Base-by-base conservation (phyloP, 169 alveolate genomes). In the Cystoisospora suis region DNA sequence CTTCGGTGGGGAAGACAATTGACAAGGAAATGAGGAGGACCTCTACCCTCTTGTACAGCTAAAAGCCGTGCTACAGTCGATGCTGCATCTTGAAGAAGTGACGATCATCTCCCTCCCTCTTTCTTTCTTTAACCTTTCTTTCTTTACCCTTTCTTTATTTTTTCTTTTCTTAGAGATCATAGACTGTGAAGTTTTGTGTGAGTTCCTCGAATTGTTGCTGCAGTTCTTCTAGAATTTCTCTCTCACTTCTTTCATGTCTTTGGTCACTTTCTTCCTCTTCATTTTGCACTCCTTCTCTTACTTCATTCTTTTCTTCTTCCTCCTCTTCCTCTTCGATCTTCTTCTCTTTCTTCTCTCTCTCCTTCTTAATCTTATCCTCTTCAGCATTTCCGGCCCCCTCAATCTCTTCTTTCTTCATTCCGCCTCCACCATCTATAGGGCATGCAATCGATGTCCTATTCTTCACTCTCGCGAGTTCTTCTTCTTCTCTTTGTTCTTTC, bases 311-410 rank as follows among this genome's bases (percentile, higher is more conserved):
- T 38, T 6, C 9, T 23, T 6, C 53, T 36, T 2, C 45, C 53
- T 38, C 38, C 32, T 69, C 29, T 9, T n/a, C 77, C 40, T 23
- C 77, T 7, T 4, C 44, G 38, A 9, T 20, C 29, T 69, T 20
- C 29, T 69, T 69, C 80, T 3, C 47, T 29, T 69, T 46, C 80
- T 29, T 69, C 80, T 69, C 80, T 69, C 80, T 69, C 44, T 69
- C 44, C 29, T 34, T 17, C 45, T 69, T 20, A 34, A 4, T 46
- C 46, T 29, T 15, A 1, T 69, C 9, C 44, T 9, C 80, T 34
- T 69, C 45, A 20, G 12, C 32, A 4, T 61, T 9, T 12, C 23
- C 29, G 65, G 65, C 12, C 65, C 23, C 29, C 23, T 23, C 23
- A 23, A 15, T 12, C 23, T 15, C 65, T 53, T 12, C 65, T 53